phyloP scores from a whole-genome alignment of 1,284 basidiomycete genomes.

The Leccinum solheimii region DNA sequence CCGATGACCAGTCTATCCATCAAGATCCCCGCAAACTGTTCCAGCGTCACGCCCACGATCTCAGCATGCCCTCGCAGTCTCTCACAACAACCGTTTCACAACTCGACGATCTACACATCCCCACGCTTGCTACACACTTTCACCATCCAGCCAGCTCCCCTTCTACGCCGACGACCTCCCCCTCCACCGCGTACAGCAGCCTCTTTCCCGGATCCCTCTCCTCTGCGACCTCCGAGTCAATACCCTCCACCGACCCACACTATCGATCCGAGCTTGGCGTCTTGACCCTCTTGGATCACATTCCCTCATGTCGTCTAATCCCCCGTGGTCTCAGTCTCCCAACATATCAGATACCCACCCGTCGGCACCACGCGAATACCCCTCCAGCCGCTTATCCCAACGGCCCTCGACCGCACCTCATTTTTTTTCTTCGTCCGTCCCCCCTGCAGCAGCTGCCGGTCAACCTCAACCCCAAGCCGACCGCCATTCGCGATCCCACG shows the following conservation, averaged over 20 bases:
- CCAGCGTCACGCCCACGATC: conserved; percentile 17
- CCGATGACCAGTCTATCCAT: conserved; percentile 17
- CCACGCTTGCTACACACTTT: conserved; percentile 2
- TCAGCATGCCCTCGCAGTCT: conserved; percentile 21
- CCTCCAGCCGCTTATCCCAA: not conserved
- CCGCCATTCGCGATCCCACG: conserved; percentile 16
- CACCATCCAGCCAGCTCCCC: conserved; percentile 19
- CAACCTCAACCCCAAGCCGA: conserved; percentile 1
- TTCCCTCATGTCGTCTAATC: conserved; percentile 23
- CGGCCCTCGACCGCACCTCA: conserved; percentile 21
- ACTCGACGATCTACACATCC: conserved; percentile 14
- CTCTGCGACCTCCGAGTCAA: conserved; percentile 32
- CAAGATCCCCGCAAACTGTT: conserved; percentile 11
- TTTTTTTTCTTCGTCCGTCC: not conserved
- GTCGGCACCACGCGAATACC: conserved; percentile 1
- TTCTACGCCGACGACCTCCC: conserved; percentile 31
- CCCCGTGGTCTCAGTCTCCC: conserved; percentile 17
- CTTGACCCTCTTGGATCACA: conserved; percentile 7
- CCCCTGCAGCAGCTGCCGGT: not conserved
- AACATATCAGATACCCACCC: conserved; percentile 21
- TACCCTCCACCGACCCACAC: conserved; percentile 8
- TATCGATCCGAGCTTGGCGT: conserved; percentile 22
- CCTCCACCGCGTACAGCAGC: conserved; percentile 27
- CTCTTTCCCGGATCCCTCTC: conserved; percentile 24
- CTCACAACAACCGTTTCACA: conserved; percentile 11